Conservation (phyloP, 345 rosid genomes). For the Hibiscus trionum region DNA sequence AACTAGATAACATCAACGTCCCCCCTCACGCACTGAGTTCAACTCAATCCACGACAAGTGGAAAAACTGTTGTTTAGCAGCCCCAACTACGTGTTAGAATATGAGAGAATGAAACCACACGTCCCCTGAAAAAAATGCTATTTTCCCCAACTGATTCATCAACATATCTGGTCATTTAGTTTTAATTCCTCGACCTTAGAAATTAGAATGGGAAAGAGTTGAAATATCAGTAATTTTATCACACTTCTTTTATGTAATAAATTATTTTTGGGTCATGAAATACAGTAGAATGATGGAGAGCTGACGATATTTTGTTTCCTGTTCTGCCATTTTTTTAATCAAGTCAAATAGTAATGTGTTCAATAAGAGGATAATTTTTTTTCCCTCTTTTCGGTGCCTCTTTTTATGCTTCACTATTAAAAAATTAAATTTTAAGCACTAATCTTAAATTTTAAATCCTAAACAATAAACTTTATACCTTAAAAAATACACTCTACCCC, state of each 20-base stretch:
- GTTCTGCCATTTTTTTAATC: neutral
- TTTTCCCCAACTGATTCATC: neutral
- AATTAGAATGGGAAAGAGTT: neutral
- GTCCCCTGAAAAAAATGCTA: too few species aligned
- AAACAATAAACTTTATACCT: too few species aligned
- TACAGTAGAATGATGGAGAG: neutral
- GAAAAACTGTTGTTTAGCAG: neutral
- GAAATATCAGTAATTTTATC: neutral
- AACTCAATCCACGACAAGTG: neutral
- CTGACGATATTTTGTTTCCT: neutral
- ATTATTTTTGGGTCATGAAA: too few species aligned
- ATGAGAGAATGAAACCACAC: neutral
- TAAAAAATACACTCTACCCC: too few species aligned
- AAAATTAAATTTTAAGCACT: too few species aligned
- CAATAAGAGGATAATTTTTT: too few species aligned
- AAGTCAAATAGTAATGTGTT: neutral
- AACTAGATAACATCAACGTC: conserved; percentile 1
- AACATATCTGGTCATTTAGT: neutral
- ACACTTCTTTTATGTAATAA: too few species aligned
- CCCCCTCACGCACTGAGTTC: neutral
- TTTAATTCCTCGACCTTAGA: too few species aligned
- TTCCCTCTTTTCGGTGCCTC: too few species aligned
- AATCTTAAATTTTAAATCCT: too few species aligned
- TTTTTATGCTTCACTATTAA: too few species aligned
- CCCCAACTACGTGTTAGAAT: neutral